Base-by-base conservation (phyloP, 2,329 filamentous ascomycete genomes). In the Ophiostoma ips region DNA sequence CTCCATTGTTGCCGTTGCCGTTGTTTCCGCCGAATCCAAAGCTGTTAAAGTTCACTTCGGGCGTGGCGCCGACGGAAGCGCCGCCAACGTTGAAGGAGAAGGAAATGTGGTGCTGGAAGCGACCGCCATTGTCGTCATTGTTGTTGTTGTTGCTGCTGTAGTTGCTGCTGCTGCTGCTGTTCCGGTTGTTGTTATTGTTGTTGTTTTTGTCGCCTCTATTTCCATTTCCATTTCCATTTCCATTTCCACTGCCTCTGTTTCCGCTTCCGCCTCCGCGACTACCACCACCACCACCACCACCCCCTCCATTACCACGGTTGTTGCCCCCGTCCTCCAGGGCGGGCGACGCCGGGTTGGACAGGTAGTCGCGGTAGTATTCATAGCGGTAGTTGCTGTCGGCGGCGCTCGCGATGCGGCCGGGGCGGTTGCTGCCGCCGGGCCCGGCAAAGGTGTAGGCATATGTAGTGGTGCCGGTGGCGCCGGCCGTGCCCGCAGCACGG, bases 351-450 rank as follows among this genome's bases (percentile, higher is more conserved):
- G 50, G 48, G 41, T 48, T 50, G 1, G 48, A 49, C 48, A 41
- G 48, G 46, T 52, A 50, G 50, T 52, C 46, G 5, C 46, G 46
- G 50, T 52, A 54, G 50, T 44, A 49, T 16, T 52, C 45, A 33
- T 52, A 52, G 24, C 48, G 48, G 41, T 49, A 50, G 45, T 35
- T 50, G 48, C 45, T 52, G 33, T 50, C 46, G 13, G 46, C 44
- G 1, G 52, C 45, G 48, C 50, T 52, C 19, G 52, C 45, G 8
- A 28, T n/a, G 12, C 48, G 48, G 34, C 38, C 37, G 1, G 15
- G n/a, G 11, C 44, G 18, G 16, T 31, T 28, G 30, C 12, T 48
- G 37, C n/a, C n/a, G 8, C 38, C 13, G 38, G 24, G 24, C 4
- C 24, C 24, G 8, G 24, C 19, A 28, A 41, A 41, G 3, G 38